A percentile compares a stretch with the other conserved stretches of the same genome.
phyloP scores from a whole-genome alignment of 106 monocot species.

The Apostasia ramifera region DNA sequence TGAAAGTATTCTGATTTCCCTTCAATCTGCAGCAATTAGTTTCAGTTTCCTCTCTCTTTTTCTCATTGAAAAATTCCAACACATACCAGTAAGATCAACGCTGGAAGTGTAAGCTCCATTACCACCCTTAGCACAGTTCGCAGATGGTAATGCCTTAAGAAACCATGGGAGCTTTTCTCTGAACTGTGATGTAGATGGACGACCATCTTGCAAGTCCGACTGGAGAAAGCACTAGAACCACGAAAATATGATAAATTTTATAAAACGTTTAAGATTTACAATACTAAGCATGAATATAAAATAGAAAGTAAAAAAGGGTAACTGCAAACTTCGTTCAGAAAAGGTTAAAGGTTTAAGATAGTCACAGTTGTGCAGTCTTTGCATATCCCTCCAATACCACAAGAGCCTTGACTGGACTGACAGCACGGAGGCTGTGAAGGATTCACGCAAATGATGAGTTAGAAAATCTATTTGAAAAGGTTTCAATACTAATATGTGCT shows the following conservation, averaged over 20 bases:
- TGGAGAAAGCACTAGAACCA: constrained; percentile 65
- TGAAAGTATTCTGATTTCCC: too few species aligned
- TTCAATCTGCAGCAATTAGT: too few species aligned
- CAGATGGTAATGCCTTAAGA: constrained; percentile 86
- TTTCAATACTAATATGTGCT: too few species aligned
- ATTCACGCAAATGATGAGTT: neutral
- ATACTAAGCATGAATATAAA: too few species aligned
- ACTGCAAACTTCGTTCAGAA: neutral
- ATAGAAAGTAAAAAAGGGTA: neutral
- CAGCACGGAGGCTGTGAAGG: constrained; percentile 84
- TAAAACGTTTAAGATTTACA: too few species aligned
- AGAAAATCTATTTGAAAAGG: too few species aligned
- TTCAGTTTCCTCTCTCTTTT: too few species aligned
- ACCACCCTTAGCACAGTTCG: constrained; percentile 95
- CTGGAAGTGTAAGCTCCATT: constrained; percentile 92
- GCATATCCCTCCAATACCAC: constrained; percentile 45
- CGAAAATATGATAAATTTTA: neutral
- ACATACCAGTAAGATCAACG: constrained; percentile 86
- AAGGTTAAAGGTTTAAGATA: constrained; percentile 2
- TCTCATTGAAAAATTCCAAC: too few species aligned
- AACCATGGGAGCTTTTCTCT: constrained; percentile 97
- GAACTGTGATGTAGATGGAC: constrained; percentile 85
- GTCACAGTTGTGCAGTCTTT: constrained; percentile 91
- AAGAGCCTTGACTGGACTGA: constrained; percentile 41
- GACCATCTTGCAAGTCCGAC: constrained; percentile 73